Evolutionary conservation across 306 rosid species (phyloP).

Genomic region (Pterocarpus santalinus): DNA sequence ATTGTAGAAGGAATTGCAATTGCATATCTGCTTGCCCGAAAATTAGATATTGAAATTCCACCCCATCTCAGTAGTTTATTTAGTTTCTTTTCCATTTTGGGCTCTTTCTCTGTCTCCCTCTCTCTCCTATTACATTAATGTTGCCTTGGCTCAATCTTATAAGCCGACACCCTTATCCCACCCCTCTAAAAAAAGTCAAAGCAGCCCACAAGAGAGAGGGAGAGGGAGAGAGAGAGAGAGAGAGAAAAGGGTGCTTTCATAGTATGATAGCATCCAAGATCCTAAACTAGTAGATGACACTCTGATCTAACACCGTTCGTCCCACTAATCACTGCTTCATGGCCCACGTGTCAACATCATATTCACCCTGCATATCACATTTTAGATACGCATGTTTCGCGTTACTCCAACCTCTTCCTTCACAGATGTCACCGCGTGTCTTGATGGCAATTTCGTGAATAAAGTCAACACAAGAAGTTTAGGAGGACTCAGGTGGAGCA

Average conservation of each 20-base stretch:
- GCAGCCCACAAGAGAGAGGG: constrained; percentile 20
- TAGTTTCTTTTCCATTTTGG: neutral
- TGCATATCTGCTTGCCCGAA: too few relatives aligned
- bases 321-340: constrained; percentile 55
- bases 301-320: constrained; percentile 53
- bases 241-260: neutral
- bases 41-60: too few relatives aligned
- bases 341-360: constrained; percentile 84
- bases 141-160: constrained; percentile 42
- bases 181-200: constrained; percentile 60
- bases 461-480: constrained; percentile 47
- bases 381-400: constrained; percentile 73
- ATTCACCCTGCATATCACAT: constrained; percentile 52
- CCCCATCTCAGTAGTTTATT: too few relatives aligned
- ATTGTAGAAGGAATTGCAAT: too few relatives aligned
- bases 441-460: constrained; percentile 52
- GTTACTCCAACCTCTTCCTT: constrained; percentile 45
- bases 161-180: constrained; percentile 61
- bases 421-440: neutral
- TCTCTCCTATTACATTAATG: constrained; percentile 5
- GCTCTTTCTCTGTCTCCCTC: neutral
- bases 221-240: too few relatives aligned
- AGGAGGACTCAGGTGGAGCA: too few relatives aligned
- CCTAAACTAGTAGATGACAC: constrained; percentile 37
- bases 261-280: constrained; percentile 47